These are phyloP conservation scores for Venturia pyrina DNA, from an alignment of 2,329 filamentous ascomycete species.

Conservation along the genomic window DNA sequence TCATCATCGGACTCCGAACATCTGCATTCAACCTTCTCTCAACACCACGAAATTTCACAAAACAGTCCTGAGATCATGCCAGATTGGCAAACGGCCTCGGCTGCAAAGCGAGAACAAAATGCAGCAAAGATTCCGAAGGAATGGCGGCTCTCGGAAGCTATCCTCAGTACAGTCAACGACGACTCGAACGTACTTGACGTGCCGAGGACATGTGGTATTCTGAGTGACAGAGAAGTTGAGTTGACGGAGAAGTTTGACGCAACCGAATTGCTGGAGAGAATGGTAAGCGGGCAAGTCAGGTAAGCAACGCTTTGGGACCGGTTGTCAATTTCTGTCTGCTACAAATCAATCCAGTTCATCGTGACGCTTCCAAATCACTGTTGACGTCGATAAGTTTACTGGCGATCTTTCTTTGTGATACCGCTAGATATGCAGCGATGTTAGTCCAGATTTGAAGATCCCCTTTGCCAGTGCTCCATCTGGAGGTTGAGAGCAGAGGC, in stretches of 20 bases:
- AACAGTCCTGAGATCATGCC: neutral
- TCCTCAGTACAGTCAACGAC: slow-evolving; percentile 17
- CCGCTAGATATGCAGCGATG: no score
- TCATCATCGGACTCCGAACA: neutral
- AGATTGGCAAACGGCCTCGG: slow-evolving; percentile 23
- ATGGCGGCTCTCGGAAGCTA: slow-evolving; percentile 23
- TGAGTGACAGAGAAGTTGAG: slow-evolving; percentile 23
- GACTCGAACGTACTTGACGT: slow-evolving; percentile 23
- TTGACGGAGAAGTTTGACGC: slow-evolving; percentile 28
- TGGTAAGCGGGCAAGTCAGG: slow-evolving; percentile 19
- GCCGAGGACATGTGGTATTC: slow-evolving; percentile 22
- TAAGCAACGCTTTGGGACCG: slow-evolving; percentile 11
- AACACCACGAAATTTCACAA: neutral
- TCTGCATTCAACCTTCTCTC: neutral
- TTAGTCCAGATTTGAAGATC: no score
- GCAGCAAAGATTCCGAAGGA: slow-evolving; percentile 22
- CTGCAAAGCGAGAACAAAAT: slow-evolving; percentile 21
- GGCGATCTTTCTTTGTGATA: no score
- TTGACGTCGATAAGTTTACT: no score
- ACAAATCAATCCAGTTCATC: no score
- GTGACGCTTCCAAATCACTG: no score
- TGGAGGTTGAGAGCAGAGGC: no score
- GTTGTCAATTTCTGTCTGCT: no score
- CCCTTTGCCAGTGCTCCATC: no score
- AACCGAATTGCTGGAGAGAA: slow-evolving; percentile 21